A percentile compares a stretch with the other conserved stretches of the same genome.
Conservation (phyloP, 306 rosid genomes). For the Arachis hypogaea region DNA sequence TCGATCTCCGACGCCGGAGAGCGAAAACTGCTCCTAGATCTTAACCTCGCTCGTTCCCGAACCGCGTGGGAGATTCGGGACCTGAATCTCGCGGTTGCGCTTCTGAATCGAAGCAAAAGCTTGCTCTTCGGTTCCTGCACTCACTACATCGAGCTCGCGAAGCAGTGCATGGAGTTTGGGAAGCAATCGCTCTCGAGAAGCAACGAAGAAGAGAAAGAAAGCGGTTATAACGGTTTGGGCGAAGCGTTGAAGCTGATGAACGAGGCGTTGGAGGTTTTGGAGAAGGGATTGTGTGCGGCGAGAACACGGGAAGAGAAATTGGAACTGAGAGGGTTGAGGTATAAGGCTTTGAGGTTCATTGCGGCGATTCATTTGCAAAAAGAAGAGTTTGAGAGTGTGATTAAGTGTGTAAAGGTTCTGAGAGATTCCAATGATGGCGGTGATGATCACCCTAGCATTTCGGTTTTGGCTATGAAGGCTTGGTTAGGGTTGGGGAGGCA, state of each 20-base stretch:
- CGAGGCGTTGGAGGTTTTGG: slow-evolving; percentile 82
- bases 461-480: slow-evolving; percentile 91
- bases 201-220: slow-evolving; percentile 29
- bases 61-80: slow-evolving; percentile 89
- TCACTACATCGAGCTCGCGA: slow-evolving; percentile 60
- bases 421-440: slow-evolving; percentile 70
- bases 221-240: slow-evolving; percentile 29
- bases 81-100: slow-evolving; percentile 61
- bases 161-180: slow-evolving; percentile 68
- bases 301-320: slow-evolving; percentile 55
- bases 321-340: slow-evolving; percentile 60
- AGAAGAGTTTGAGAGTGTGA: slow-evolving; percentile 78
- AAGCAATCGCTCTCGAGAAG: slow-evolving; percentile 52
- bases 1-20: slow-evolving; percentile 51
- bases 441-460: slow-evolving; percentile 83
- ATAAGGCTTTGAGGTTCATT: slow-evolving; percentile 78
- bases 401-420: slow-evolving; percentile 87
- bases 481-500: slow-evolving; percentile 82
- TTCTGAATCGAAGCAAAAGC: slow-evolving; percentile 75
- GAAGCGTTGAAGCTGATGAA: slow-evolving; percentile 84
- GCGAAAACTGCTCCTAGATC: slow-evolving; percentile 64
- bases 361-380: slow-evolving; percentile 84
- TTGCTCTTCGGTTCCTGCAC: slow-evolving; percentile 65
- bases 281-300: slow-evolving; percentile 64
- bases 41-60: slow-evolving; percentile 73